These are phyloP conservation scores for Leishmania guyanensis DNA, from an alignment of 208 protist genomes.

Conservation along the genomic window DNA sequence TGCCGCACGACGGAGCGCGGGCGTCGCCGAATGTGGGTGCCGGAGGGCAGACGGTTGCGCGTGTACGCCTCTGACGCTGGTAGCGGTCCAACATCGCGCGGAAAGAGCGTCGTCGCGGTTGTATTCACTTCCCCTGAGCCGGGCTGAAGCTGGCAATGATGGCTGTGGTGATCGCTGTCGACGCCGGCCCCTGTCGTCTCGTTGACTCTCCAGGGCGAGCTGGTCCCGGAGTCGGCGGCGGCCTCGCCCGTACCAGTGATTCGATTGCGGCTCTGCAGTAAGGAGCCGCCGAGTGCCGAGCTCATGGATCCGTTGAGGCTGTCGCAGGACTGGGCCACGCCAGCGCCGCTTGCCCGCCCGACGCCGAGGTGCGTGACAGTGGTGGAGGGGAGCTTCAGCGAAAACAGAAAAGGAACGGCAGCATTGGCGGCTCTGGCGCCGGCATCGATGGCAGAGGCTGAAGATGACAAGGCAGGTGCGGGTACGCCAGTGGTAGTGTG, in stretches of 20 bases:
- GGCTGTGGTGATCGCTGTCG: conserved; percentile 11
- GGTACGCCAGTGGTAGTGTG: conserved; percentile 8
- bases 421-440: conserved; percentile 8
- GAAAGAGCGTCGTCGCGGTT: conserved; percentile 5
- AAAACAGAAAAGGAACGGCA: conserved; percentile 13
- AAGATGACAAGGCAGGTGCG: not conserved
- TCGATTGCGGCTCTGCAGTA: not conserved
- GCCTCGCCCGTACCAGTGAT: not conserved
- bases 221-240: not conserved
- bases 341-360: not conserved
- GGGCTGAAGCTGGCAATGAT: not conserved
- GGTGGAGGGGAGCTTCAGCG: conserved; percentile 20
- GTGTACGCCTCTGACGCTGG: conserved; percentile 32
- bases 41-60: conserved; percentile 52
- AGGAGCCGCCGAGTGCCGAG: not conserved
- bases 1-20: conserved; percentile 55
- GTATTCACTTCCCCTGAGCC: not conserved
- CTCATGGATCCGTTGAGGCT: conserved; percentile 6
- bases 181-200: not conserved
- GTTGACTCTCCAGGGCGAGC: not conserved
- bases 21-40: conserved; percentile 74
- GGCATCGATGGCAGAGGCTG: not conserved
- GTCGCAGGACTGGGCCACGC: not conserved
- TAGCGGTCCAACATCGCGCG: conserved; percentile 43
- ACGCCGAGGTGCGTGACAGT: conserved; percentile 10